These are phyloP conservation scores for Sapria himalayana DNA, from an alignment of 345 rosid species.

Conservation along the genomic window DNA sequence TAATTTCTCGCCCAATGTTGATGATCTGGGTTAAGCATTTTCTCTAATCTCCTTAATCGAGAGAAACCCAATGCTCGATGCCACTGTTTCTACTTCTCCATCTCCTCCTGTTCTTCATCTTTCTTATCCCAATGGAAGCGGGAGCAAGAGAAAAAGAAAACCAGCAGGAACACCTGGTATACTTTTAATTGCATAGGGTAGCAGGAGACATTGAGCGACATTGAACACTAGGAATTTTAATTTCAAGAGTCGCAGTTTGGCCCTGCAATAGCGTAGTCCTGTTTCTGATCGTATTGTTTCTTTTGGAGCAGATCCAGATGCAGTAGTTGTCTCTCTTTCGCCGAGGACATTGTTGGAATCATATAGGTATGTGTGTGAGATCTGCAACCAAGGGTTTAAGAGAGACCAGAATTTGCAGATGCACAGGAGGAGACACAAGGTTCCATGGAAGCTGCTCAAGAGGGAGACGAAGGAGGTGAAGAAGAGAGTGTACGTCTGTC, in stretches of 20 bases:
- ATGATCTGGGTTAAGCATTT: neutral
- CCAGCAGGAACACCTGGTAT: conserved; percentile 93
- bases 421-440: conserved; percentile 73
- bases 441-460: conserved; percentile 70
- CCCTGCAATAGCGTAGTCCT: no score
- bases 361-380: conserved; percentile 67
- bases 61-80: conserved; percentile 12
- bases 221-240: no score
- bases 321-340: conserved; percentile 65
- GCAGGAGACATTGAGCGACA: no score
- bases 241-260: no score
- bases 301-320: conserved; percentile 47
- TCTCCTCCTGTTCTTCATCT: conserved; percentile 35
- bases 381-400: conserved; percentile 82
- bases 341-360: conserved; percentile 60
- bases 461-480: conserved; percentile 47
- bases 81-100: conserved; percentile 13
- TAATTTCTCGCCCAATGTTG: conserved; percentile 7
- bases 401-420: conserved; percentile 78
- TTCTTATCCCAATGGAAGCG: conserved; percentile 31
- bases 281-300: no score
- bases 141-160: conserved; percentile 51
- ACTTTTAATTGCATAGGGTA: no score
- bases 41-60: conserved; percentile 19
- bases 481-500: conserved; percentile 66